Evolutionary conservation across 2,329 filamentous ascomycete genomes (phyloP), one percentile per base, ranked within the genome.

Genomic region (Amauroascus verrucosus): DNA sequence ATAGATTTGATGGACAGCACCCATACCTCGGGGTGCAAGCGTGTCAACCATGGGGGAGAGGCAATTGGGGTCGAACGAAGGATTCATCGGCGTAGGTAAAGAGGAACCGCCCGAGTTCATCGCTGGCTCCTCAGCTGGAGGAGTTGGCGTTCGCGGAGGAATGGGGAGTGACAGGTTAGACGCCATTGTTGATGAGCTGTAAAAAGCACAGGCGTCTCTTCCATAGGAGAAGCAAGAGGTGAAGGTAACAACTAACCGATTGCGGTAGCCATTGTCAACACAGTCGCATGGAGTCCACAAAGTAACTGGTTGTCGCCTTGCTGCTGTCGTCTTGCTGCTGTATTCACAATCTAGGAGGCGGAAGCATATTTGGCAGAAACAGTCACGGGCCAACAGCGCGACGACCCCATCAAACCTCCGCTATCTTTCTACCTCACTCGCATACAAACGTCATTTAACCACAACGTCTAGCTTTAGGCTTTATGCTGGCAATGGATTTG

Each of bases 141-240:
- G 82, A 61, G 82, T 83, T 11, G 81, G 81, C 30, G 82, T 83
- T 60, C 79, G 75, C 53, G 82, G 81, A 56, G 80, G 81, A 40
- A 76, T 67, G 54, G 79, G 79, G 57, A 81, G 75, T 49, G 80
- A 77, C 58, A 80, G 73, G 59, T 72, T 73, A 55, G 79, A 76
- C 58, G 79, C 79, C 82, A 84, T 85, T 41, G 55, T 53, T 47
- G 52, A 45, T 32, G 35, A 37, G 14, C 14, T 13, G 40, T 26
- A 6, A 13, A 33, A 8, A 14, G 14, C 9, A 26, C 16, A 20
- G 18, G n/a, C 14, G 2, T n/a, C 43, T 33, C n/a, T 48, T 14
- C 20, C 35, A 28, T 43, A 26, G 26, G 16, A 26, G 32, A 26
- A 30, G 33, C 24, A 41, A n/a, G 3, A 44, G 50, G 32, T 33